A percentile compares a stretch with the other conserved stretches of the same genome.
Conservation (phyloP, 805 yeast species). For the Candida wancherniae region DNA sequence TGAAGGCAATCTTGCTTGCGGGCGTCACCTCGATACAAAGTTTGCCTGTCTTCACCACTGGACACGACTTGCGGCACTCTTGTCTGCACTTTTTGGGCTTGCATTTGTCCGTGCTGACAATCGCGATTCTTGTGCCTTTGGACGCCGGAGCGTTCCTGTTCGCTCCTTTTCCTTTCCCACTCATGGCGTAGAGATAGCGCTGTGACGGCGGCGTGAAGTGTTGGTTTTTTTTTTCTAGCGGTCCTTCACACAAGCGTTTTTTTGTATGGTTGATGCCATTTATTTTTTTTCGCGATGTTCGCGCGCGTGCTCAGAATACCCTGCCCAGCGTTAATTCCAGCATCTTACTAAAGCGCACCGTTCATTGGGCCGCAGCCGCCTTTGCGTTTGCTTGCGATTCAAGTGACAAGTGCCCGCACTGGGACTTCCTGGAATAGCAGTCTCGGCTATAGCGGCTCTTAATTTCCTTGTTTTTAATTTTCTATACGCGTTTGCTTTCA, state of each 20-base stretch:
- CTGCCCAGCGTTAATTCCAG: slow-evolving; percentile 17
- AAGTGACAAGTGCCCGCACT: too few species aligned
- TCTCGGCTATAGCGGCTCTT: too few species aligned
- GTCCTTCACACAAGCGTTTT: slow-evolving; percentile 1
- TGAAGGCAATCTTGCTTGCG: slow-evolving; percentile 85
- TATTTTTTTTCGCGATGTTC: slow-evolving; percentile 6
- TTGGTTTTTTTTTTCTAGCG: slow-evolving; percentile 4
- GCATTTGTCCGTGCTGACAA: slow-evolving; percentile 90
- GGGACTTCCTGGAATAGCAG: too few species aligned
- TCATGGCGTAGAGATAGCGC: slow-evolving; percentile 9
- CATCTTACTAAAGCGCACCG: slow-evolving; percentile 19
- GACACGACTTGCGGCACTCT: slow-evolving; percentile 95
- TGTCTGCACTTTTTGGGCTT: slow-evolving; percentile 98
- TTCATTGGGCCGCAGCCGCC: slow-evolving; percentile 19
- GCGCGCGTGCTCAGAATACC: background rate
- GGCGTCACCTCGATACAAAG: slow-evolving; percentile 96
- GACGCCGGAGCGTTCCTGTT: slow-evolving; percentile 16
- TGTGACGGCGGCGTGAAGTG: background rate
- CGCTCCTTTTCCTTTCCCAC: slow-evolving; percentile 18
- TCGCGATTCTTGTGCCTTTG: slow-evolving; percentile 82
- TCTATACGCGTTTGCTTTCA: too few species aligned
- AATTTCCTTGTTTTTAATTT: too few species aligned
- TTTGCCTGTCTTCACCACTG: slow-evolving; percentile 96
- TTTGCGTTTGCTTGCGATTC: too few species aligned
- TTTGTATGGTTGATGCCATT: slow-evolving; percentile 4